phyloP scores from a whole-genome alignment of 768 basidiomycete species.

The Macrolepiota dolichaula region DNA sequence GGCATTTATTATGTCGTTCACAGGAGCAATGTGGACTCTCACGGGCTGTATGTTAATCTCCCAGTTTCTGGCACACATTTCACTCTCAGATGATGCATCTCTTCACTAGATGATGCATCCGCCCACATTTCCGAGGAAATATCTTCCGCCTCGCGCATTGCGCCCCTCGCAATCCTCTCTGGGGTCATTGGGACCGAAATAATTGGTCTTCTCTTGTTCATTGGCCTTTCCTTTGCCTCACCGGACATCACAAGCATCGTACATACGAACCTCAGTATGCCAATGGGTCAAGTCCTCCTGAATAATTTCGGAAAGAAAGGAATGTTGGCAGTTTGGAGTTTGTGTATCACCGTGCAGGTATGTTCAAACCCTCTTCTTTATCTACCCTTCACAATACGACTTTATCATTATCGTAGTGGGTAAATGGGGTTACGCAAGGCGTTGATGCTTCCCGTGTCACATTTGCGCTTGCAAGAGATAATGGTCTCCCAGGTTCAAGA shows the following conservation, averaged over 20 bases:
- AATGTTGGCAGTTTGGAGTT: slow-evolving; percentile 60
- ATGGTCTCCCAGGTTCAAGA: slow-evolving; percentile 33
- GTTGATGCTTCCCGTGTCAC: slow-evolving; percentile 65
- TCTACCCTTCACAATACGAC: neutral
- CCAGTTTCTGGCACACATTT: neutral
- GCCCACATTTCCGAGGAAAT: slow-evolving; percentile 66
- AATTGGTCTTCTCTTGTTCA: slow-evolving; percentile 51
- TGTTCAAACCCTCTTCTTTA: neutral
- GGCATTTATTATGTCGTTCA: slow-evolving; percentile 62
- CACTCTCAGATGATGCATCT: neutral
- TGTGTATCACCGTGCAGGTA: slow-evolving; percentile 41
- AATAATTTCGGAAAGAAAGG: slow-evolving; percentile 54
- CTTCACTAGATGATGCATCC: slow-evolving; percentile 52
- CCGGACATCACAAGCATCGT: slow-evolving; percentile 45
- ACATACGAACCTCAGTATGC: slow-evolving; percentile 42
- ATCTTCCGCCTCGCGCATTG: slow-evolving; percentile 48
- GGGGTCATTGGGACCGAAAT: slow-evolving; percentile 50
- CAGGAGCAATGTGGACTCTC: slow-evolving; percentile 62
- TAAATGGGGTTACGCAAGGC: slow-evolving; percentile 61
- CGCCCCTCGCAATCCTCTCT: slow-evolving; percentile 56
- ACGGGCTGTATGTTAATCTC: slow-evolving; percentile 48
- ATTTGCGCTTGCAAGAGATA: slow-evolving; percentile 53
- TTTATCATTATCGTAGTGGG: slow-evolving; percentile 33
- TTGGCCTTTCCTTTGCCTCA: slow-evolving; percentile 56
- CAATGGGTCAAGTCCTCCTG: slow-evolving; percentile 60